Base-by-base conservation (phyloP, 768 basidiomycete species). In the Podaxis sp. region DNA sequence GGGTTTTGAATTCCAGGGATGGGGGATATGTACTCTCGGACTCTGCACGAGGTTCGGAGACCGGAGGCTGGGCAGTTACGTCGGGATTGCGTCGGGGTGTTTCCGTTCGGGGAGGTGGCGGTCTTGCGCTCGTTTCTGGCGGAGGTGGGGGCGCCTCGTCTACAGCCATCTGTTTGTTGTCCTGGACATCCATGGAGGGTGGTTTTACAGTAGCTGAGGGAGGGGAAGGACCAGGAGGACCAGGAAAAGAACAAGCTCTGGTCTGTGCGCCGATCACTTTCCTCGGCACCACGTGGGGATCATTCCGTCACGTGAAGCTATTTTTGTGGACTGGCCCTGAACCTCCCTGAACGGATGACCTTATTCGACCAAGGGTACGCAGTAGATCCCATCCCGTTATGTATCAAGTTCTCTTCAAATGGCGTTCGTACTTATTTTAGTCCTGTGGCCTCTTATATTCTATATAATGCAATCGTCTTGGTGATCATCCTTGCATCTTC, bases 231-330 rank as follows among this genome's bases (percentile, higher is more conserved):
- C 57, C 65, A 54, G 60, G 65, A 65, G 41, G 68, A 65, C 64
- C 62, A 68, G 56, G 65, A 67, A 70, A 68, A 68, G 63, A 66
- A 65, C 61, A 50, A 58, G 62, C 24, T 13, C 53, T 36, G 66
- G 71, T 68, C 72, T 67, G 70, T 71, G 69, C 70, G 63, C 69
- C 68, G 68, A 73, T 70, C 68, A 83, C 84, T 52, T 10, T 46
- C 56, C 57, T 53, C 17, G 15, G 17, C 11, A 20, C 22, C 65
- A 66, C 65, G 65, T 66, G 65, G 0, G 8, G 13, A 28, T 24
- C 20, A 49, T 48, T 58, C 15, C 6, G 26, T 48, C 41, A 58
- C 56, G 44, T 58, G 44, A 4, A 41, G 4, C 10, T 40, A 22
- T 37, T 22, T 38, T 22, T 37, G 36, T 54, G 6, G 1, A 46